These are phyloP conservation scores for Kalanchoe fedtschenkoi DNA, from an alignment of 164 flowering plant species.

Conservation along the genomic window DNA sequence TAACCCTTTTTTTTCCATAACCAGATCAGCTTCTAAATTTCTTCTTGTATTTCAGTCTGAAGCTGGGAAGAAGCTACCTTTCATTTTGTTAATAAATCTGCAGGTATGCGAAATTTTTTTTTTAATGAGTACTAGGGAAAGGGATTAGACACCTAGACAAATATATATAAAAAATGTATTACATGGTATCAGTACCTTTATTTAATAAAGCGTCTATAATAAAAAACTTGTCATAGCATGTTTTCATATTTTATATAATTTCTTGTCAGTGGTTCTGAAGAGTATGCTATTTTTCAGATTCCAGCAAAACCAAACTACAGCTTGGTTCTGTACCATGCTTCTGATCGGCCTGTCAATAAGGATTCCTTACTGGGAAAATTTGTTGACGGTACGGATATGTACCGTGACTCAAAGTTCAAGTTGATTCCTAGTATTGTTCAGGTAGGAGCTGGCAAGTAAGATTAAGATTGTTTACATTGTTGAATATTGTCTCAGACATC, in stretches of 20 bases:
- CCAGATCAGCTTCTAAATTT: neutral
- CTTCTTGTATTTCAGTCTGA: conserved; percentile 48
- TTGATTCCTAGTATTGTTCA: conserved; percentile 86
- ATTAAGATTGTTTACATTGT: neutral
- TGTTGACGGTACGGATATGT: conserved; percentile 68
- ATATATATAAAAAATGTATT: neutral
- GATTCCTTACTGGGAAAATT: conserved; percentile 69
- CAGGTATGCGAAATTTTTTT: conserved; percentile 32
- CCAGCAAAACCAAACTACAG: conserved; percentile 93
- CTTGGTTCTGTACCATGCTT: conserved; percentile 75
- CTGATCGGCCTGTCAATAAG: conserved; percentile 68
- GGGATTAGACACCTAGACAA: neutral
- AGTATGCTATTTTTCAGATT: conserved; percentile 36
- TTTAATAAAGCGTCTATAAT: no score
- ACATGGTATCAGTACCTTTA: neutral
- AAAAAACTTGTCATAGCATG: no score
- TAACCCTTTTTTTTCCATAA: neutral
- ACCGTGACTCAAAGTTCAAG: conserved; percentile 82
- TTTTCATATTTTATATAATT: no score
- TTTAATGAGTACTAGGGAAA: neutral
- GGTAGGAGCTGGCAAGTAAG: conserved; percentile 29
- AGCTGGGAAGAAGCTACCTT: conserved; percentile 78
- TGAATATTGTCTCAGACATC: neutral
- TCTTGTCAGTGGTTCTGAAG: neutral
- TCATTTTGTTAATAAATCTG: conserved; percentile 71